These are phyloP conservation scores for Raphidocelis subcapitata DNA, from an alignment of 139 green algal species.

Conservation along the genomic window DNA sequence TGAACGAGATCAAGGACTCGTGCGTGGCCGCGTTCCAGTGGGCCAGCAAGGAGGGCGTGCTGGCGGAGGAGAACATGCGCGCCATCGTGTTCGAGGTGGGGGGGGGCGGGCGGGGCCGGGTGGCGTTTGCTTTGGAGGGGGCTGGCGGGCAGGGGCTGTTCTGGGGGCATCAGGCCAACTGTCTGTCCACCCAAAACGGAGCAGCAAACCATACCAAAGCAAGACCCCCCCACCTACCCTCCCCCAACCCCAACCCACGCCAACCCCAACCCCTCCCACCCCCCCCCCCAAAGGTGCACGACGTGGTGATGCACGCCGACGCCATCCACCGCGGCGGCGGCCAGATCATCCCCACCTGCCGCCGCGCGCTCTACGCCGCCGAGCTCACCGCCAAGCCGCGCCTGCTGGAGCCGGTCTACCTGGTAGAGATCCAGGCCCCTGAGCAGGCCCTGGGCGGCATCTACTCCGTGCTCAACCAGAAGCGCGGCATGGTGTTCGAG, in stretches of 20 bases:
- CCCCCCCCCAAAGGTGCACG: constrained; percentile 38
- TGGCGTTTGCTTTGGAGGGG: background rate
- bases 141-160: background rate
- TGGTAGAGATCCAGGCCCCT: constrained; percentile 99
- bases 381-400: constrained; percentile 90
- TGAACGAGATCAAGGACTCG: constrained; percentile 99
- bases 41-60: constrained; percentile 97
- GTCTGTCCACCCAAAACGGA: background rate
- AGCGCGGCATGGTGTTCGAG: constrained; percentile 99
- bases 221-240: too few species aligned
- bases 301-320: constrained; percentile 98
- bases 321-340: constrained; percentile 98
- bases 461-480: constrained; percentile 97
- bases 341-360: constrained; percentile 98
- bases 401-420: constrained; percentile 96
- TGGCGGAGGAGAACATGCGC: constrained; percentile 99
- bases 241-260: too few species aligned
- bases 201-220: too few species aligned
- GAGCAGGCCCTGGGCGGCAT: constrained; percentile 93
- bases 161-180: background rate
- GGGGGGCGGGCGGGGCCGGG: too few species aligned
- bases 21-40: constrained; percentile 97
- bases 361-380: constrained; percentile 91
- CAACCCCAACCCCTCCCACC: too few species aligned
- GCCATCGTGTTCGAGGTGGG: constrained; percentile 88